A percentile compares a stretch with the other conserved stretches of the same genome.
Conservation (phyloP, 2,329 filamentous ascomycete genomes). For the Fusarium chaquense region DNA sequence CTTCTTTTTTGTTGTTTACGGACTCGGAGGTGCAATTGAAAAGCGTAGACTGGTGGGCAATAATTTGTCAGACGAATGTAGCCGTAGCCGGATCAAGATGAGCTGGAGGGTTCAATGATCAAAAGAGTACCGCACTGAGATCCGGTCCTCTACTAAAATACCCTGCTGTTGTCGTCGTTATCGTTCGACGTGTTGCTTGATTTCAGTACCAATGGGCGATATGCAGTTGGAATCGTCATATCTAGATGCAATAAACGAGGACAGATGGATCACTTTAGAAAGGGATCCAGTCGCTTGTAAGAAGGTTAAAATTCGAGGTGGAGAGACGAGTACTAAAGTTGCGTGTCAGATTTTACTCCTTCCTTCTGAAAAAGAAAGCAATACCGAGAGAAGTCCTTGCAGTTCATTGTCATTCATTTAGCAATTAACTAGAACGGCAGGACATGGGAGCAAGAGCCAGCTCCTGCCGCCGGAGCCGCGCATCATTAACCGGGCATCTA, state of each 20-base stretch:
- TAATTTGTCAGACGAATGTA: conserved; percentile 6
- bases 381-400: conserved; percentile 33
- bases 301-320: conserved; percentile 4
- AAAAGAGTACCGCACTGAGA: conserved; percentile 1
- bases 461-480: conserved; percentile 46
- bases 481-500: conserved; percentile 7
- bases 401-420: not conserved
- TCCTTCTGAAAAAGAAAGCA: conserved; percentile 25
- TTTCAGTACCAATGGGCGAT: conserved; percentile 13
- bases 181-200: conserved; percentile 15
- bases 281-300: conserved; percentile 2
- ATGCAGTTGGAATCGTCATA: conserved; percentile 21
- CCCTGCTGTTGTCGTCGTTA: conserved; percentile 10
- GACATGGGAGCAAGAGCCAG: conserved; percentile 12
- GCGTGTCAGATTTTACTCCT: not conserved
- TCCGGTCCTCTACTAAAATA: not conserved
- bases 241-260: not conserved
- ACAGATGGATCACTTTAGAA: conserved; percentile 23
- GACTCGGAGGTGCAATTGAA: not conserved
- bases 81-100: conserved; percentile 6
- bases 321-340: conserved; percentile 3
- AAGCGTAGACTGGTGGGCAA: not conserved
- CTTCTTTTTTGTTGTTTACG: not conserved
- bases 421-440: conserved; percentile 4
- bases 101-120: not conserved